Percentiles rank a stretch among this genome's conserved stretches.
Conservation (phyloP, 306 rosid species). For the Castanea crenata region DNA sequence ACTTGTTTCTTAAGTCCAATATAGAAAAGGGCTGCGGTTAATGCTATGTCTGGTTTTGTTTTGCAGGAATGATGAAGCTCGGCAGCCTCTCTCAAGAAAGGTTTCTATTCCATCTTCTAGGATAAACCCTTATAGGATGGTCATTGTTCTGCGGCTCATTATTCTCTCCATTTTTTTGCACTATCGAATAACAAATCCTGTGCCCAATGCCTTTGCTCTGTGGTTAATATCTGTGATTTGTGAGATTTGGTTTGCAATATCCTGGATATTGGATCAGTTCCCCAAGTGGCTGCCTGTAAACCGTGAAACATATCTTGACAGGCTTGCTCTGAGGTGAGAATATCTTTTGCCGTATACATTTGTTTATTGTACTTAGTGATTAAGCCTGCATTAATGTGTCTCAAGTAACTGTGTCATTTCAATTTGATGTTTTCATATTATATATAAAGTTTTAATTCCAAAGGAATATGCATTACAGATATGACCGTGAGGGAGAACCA, state of each 20-base stretch:
- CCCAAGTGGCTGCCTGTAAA: constrained; percentile 97
- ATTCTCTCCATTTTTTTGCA: constrained; percentile 87
- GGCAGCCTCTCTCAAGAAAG: constrained; percentile 95
- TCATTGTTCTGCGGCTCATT: constrained; percentile 81
- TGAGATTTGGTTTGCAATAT: constrained; percentile 96
- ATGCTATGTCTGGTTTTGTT: constrained; percentile 4
- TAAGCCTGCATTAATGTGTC: constrained; percentile 11
- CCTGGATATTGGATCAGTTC: constrained; percentile 98
- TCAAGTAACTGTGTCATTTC: constrained; percentile 2
- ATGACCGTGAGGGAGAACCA: constrained; percentile 92
- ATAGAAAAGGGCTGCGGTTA: constrained; percentile 1
- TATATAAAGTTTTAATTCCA: constrained; percentile 20
- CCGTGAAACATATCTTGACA: constrained; percentile 95
- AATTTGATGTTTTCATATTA: not conserved
- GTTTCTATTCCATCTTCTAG: constrained; percentile 91
- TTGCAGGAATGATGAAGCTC: constrained; percentile 89
- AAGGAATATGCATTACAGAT: constrained; percentile 47
- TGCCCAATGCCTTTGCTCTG: constrained; percentile 74
- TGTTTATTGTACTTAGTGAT: not conserved
- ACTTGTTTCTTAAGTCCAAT: constrained; percentile 9
- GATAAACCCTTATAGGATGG: constrained; percentile 93
- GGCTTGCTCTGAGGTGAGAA: constrained; percentile 78
- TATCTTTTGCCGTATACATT: not conserved
- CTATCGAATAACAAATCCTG: constrained; percentile 94
- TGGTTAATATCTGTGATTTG: constrained; percentile 95